Conservation (phyloP, 306 rosid species). For the Luffa acutangula region DNA sequence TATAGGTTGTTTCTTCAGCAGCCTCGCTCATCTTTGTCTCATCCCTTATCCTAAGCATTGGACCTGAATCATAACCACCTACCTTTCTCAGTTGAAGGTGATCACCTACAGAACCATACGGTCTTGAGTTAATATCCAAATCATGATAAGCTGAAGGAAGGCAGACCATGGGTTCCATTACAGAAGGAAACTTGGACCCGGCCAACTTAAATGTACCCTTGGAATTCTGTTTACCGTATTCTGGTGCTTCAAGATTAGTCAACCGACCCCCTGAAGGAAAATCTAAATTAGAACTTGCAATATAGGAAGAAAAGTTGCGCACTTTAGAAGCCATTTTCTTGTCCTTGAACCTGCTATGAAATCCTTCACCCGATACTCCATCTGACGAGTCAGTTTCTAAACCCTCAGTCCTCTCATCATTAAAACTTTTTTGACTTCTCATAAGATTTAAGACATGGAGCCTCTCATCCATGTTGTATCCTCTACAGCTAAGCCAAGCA, state of each 20-base stretch:
- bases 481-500: constrained; percentile 86
- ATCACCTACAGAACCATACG: constrained; percentile 40
- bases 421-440: constrained; percentile 85
- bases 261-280: constrained; percentile 31
- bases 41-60: constrained; percentile 43
- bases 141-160: constrained; percentile 38
- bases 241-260: constrained; percentile 28
- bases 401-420: constrained; percentile 68
- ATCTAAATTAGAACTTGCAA: constrained; percentile 36
- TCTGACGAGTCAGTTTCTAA: constrained; percentile 60
- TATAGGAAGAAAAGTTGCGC: constrained; percentile 33
- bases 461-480: constrained; percentile 88
- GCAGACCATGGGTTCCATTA: constrained; percentile 31
- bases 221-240: constrained; percentile 54
- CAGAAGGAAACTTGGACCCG: constrained; percentile 39
- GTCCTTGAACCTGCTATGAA: constrained; percentile 46
- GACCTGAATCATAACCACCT: constrained; percentile 40
- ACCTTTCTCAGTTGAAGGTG: constrained; percentile 38
- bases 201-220: constrained; percentile 71
- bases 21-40: constrained; percentile 35
- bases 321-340: constrained; percentile 36
- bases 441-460: constrained; percentile 79
- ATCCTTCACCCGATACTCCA: constrained; percentile 55
- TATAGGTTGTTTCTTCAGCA: constrained; percentile 47
- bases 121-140: constrained; percentile 43